These are phyloP conservation scores for Globisporangium lucens DNA, from an alignment of 352 stramenopile species.

Conservation along the genomic window DNA sequence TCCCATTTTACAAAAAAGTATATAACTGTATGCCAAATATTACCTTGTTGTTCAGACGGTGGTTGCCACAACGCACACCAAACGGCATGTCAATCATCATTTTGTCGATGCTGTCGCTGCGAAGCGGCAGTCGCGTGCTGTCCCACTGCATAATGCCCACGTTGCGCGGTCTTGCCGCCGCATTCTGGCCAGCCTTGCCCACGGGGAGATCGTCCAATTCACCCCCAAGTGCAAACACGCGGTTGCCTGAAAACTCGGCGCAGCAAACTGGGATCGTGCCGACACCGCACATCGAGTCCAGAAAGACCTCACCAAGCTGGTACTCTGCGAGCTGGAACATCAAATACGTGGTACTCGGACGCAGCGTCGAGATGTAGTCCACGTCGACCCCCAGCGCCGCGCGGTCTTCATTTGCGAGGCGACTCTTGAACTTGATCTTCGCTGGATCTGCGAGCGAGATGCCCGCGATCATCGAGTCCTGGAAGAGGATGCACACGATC, in stretches of 20 bases:
- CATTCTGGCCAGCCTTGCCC: slow-evolving; percentile 56
- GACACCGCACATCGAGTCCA: slow-evolving; percentile 83
- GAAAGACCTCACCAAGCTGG: slow-evolving; percentile 53
- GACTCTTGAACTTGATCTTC: slow-evolving; percentile 63
- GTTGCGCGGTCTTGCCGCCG: slow-evolving; percentile 23
- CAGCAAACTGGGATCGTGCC: slow-evolving; percentile 72
- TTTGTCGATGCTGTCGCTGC: slow-evolving; percentile 49
- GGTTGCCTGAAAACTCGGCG: slow-evolving; percentile 42
- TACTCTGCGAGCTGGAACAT: slow-evolving; percentile 66
- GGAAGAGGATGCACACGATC: slow-evolving; percentile 72
- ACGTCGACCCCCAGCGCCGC: slow-evolving; percentile 37
- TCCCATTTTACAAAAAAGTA: background rate
- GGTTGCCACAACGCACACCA: slow-evolving; percentile 67
- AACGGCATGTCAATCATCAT: slow-evolving; percentile 82
- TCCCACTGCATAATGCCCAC: slow-evolving; percentile 67
- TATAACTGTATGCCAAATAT: background rate
- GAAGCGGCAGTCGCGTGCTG: slow-evolving; percentile 52
- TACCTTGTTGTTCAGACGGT: slow-evolving; percentile 68
- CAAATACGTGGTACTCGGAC: slow-evolving; percentile 73
- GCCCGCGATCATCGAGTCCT: slow-evolving; percentile 63
- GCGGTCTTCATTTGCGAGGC: slow-evolving; percentile 68
- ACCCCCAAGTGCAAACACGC: slow-evolving; percentile 61
- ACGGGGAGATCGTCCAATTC: slow-evolving; percentile 58
- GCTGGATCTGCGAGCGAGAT: slow-evolving; percentile 58
- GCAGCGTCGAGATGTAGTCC: slow-evolving; percentile 75